Conservation (phyloP, 371 early-diverging fungal genomes). For the Batrachochytrium dendrobatidis region DNA sequence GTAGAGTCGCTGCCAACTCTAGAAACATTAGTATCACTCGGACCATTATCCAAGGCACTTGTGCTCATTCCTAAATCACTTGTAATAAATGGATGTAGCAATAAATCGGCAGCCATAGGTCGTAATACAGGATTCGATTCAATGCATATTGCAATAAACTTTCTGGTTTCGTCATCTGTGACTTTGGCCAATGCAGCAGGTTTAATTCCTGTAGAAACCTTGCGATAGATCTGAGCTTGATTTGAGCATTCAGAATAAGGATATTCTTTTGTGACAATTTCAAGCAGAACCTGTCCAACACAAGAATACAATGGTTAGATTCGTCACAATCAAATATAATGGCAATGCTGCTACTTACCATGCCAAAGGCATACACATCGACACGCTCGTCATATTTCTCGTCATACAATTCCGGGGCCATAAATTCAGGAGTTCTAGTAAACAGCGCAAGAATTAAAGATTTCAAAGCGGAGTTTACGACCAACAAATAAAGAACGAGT, state of each 20-base stretch:
- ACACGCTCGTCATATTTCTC: slow-evolving; percentile 82
- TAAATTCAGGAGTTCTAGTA: slow-evolving; percentile 62
- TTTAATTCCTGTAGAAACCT: slow-evolving; percentile 64
- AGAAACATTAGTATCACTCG: no score
- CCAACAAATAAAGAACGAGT: no score
- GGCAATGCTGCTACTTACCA: no score
- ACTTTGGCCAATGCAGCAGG: slow-evolving; percentile 44
- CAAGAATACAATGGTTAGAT: slow-evolving; percentile 63
- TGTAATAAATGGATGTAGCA: slow-evolving; percentile 40
- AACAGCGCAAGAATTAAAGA: slow-evolving; percentile 26
- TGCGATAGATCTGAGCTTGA: slow-evolving; percentile 70
- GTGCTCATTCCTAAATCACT: no score
- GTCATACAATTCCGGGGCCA: slow-evolving; percentile 73
- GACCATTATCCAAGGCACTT: no score
- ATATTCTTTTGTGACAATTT: slow-evolving; percentile 77
- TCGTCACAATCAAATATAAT: no score
- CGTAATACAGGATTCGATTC: slow-evolving; percentile 31
- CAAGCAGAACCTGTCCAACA: slow-evolving; percentile 29
- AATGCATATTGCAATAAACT: slow-evolving; percentile 53
- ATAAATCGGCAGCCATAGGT: slow-evolving; percentile 39
- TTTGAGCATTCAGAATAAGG: slow-evolving; percentile 83
- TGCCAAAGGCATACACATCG: slow-evolving; percentile 90
- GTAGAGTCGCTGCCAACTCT: no score
- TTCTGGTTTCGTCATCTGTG: slow-evolving; percentile 39
- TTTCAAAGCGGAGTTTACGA: neutral